Conservation (phyloP, 345 rosid species). For the Sonneratia caseolaris region DNA sequence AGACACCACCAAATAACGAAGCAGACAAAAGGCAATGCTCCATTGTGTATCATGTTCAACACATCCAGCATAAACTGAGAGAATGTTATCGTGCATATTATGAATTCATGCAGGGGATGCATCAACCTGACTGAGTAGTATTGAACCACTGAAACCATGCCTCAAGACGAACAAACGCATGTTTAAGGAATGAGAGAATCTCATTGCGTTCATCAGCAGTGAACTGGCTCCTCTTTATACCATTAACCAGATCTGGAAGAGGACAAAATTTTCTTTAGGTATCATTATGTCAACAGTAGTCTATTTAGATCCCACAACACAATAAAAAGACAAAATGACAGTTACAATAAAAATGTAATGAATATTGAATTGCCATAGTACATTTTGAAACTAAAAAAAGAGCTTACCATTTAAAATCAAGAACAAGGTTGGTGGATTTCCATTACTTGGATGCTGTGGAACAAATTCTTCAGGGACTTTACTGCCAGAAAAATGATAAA, state of each 20-base stretch:
- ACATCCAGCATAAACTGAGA: not conserved
- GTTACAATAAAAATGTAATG: not conserved
- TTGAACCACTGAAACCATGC: conserved; percentile 91
- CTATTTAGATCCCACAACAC: not conserved
- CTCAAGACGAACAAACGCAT: conserved; percentile 68
- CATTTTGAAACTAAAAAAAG: not conserved
- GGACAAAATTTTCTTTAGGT: conserved; percentile 10
- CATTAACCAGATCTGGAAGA: conserved; percentile 50
- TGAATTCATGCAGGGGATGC: not conserved
- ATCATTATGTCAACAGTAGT: not conserved
- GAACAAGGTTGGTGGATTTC: conserved; percentile 85
- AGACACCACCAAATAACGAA: not conserved
- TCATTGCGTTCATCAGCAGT: conserved; percentile 38
- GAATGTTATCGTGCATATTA: not conserved
- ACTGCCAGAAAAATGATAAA: conserved; percentile 36
- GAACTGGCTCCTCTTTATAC: conserved; percentile 47
- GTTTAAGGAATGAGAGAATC: conserved; percentile 55
- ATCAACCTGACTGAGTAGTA: conserved; percentile 66
- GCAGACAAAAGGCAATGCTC: not conserved
- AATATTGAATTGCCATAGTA: not conserved
- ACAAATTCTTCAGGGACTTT: conserved; percentile 77
- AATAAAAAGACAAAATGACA: not conserved
- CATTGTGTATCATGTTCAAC: not conserved
- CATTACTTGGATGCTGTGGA: conserved; percentile 70
- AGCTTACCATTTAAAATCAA: conserved; percentile 67